Evolutionary conservation across 129 eudicot species (phyloP).

Genomic region (Ambrosia artemisiifolia): DNA sequence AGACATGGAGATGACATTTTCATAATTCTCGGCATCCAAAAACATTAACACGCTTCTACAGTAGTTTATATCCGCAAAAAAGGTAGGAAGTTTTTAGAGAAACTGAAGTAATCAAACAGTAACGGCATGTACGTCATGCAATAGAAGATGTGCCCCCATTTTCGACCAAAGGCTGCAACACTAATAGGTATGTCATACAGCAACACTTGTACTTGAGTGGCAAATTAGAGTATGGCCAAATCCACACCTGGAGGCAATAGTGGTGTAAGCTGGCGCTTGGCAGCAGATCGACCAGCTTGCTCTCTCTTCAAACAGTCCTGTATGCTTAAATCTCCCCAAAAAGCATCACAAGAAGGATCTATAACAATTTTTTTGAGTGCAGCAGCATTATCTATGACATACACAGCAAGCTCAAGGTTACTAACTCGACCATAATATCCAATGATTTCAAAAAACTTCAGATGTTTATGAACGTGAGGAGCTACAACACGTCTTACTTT

Average conservation of each 20-base stretch:
- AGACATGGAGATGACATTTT: too few species aligned
- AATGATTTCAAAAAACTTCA: background rate
- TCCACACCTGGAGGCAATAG: background rate
- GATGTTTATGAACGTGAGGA: background rate
- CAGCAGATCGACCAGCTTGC: background rate
- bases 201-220: background rate
- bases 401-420: constrained; percentile 7
- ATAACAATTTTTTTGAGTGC: background rate
- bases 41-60: background rate
- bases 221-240: background rate
- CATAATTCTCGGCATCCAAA: background rate
- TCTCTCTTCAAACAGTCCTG: background rate
- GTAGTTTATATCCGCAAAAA: background rate
- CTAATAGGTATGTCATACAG: background rate
- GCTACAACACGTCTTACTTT: constrained; percentile 8
- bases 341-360: too few species aligned
- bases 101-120: background rate
- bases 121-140: background rate
- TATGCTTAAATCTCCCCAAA: background rate
- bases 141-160: background rate
- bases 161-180: too few species aligned
- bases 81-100: background rate
- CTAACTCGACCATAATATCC: constrained; percentile 22
- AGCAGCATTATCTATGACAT: background rate
- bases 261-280: constrained; percentile 5